Conservation (phyloP, 2,329 filamentous ascomycete species). For the Cucurbitaria berberidis region DNA sequence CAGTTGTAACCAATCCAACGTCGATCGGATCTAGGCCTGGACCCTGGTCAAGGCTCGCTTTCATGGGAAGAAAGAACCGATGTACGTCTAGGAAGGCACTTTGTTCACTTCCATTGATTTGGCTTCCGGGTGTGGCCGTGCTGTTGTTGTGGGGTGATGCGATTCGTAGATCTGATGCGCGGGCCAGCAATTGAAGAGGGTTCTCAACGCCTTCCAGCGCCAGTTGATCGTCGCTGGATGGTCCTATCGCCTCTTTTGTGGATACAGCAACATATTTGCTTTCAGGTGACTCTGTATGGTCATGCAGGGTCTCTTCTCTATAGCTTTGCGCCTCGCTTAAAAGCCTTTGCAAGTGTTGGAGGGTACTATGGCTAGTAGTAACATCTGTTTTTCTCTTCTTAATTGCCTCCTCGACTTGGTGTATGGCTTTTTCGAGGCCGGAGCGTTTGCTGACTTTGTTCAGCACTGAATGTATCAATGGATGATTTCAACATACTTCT, state of each 20-base stretch:
- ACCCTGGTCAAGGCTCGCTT: slow-evolving; percentile 67
- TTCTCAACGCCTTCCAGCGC: slow-evolving; percentile 77
- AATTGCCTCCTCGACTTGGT: slow-evolving; percentile 72
- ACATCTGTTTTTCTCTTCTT: slow-evolving; percentile 41
- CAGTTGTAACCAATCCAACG: slow-evolving; percentile 69
- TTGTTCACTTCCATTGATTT: slow-evolving; percentile 39
- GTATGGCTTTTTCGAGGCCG: slow-evolving; percentile 75
- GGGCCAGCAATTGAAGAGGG: slow-evolving; percentile 73
- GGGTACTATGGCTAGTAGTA: slow-evolving; percentile 27
- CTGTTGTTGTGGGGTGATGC: slow-evolving; percentile 48
- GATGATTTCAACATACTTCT: slow-evolving; percentile 62
- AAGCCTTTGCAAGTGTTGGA: slow-evolving; percentile 55
- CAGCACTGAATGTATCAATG: not conserved
- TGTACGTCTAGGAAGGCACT: slow-evolving; percentile 59
- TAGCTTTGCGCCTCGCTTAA: slow-evolving; percentile 56
- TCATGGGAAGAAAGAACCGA: slow-evolving; percentile 70
- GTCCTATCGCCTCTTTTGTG: slow-evolving; percentile 33
- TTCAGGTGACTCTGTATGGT: slow-evolving; percentile 4
- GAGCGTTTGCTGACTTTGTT: slow-evolving; percentile 75
- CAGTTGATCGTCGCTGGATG: slow-evolving; percentile 52
- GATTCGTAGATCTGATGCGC: slow-evolving; percentile 72
- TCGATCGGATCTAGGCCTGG: slow-evolving; percentile 71
- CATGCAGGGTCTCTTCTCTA: slow-evolving; percentile 6
- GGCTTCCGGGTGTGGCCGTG: slow-evolving; percentile 37
- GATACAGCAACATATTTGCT: not conserved